These are phyloP conservation scores for Misopates orontium DNA, from an alignment of 257 asterid genomes.

Conservation along the genomic window DNA sequence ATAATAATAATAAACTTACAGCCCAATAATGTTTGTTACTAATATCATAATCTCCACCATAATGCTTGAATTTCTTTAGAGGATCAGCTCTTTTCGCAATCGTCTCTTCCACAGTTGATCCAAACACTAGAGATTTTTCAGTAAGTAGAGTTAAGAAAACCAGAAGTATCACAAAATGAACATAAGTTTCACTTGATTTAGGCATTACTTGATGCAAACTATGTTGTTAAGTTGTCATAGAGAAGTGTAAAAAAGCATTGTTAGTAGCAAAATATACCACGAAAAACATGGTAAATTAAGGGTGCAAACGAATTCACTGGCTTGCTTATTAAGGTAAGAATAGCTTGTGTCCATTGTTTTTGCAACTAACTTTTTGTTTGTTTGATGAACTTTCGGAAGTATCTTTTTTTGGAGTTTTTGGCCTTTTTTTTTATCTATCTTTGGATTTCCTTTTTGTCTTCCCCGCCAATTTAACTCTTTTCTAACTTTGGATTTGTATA, in stretches of 20 bases:
- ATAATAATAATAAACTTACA: slow-evolving; percentile 33
- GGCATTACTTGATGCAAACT: slow-evolving; percentile 30
- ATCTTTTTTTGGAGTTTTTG: not conserved
- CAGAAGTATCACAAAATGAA: slow-evolving; percentile 32
- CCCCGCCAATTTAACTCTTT: not conserved
- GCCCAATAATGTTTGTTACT: slow-evolving; percentile 64
- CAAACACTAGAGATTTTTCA: slow-evolving; percentile 32
- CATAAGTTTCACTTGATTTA: slow-evolving; percentile 28
- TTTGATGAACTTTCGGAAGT: not conserved
- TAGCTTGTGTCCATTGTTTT: slow-evolving; percentile 46
- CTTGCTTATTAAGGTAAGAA: slow-evolving; percentile 63
- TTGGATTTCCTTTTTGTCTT: not conserved
- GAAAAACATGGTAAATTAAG: slow-evolving; percentile 5
- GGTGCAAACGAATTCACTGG: slow-evolving; percentile 37
- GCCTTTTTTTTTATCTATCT: not conserved
- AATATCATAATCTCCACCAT: slow-evolving; percentile 48
- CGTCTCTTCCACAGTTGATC: slow-evolving; percentile 28
- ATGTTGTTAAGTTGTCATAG: not conserved
- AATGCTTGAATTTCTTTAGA: slow-evolving; percentile 32
- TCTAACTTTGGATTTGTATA: too few relatives aligned
- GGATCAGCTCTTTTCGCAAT: slow-evolving; percentile 49
- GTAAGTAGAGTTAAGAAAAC: slow-evolving; percentile 32
- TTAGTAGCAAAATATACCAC: slow-evolving; percentile 1
- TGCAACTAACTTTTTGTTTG: slow-evolving; percentile 36
- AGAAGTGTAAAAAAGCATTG: not conserved